These are phyloP conservation scores for Fusarium nurragi DNA, from an alignment of 2,329 filamentous ascomycete genomes.

Conservation along the genomic window DNA sequence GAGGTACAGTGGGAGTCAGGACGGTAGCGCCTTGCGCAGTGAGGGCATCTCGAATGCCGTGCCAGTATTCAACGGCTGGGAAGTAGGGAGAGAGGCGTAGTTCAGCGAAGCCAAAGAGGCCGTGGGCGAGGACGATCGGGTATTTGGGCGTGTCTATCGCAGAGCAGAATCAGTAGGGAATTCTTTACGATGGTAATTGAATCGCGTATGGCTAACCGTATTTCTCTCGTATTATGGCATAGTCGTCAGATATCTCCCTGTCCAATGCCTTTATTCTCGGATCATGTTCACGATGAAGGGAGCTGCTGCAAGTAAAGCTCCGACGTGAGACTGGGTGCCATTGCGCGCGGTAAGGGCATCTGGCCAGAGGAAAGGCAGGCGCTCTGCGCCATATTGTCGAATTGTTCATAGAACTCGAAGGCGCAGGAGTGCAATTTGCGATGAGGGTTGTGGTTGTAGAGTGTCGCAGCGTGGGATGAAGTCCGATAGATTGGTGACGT, in stretches of 20 bases:
- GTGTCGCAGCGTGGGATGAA: constrained; percentile 5
- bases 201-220: constrained; percentile 51
- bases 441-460: neutral
- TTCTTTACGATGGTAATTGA: neutral
- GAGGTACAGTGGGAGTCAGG: constrained; percentile 69
- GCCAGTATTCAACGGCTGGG: constrained; percentile 71
- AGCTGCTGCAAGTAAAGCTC: constrained; percentile 21
- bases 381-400: constrained; percentile 28
- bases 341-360: constrained; percentile 5
- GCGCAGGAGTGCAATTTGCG: constrained; percentile 6
- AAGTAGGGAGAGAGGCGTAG: constrained; percentile 61
- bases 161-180: neutral
- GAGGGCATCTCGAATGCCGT: constrained; percentile 69
- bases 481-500: constrained; percentile 31
- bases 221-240: constrained; percentile 55
- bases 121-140: constrained; percentile 72
- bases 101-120: constrained; percentile 71
- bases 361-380: neutral
- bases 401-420: constrained; percentile 36
- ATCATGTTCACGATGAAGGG: constrained; percentile 44
- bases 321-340: constrained; percentile 4
- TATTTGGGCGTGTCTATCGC: constrained; percentile 63
- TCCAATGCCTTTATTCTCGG: constrained; percentile 55
- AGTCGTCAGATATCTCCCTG: constrained; percentile 57
- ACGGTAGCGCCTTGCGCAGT: constrained; percentile 63